Base-by-base conservation (phyloP, 495 filamentous ascomycete genomes). In the Penicillium paxilli region DNA sequence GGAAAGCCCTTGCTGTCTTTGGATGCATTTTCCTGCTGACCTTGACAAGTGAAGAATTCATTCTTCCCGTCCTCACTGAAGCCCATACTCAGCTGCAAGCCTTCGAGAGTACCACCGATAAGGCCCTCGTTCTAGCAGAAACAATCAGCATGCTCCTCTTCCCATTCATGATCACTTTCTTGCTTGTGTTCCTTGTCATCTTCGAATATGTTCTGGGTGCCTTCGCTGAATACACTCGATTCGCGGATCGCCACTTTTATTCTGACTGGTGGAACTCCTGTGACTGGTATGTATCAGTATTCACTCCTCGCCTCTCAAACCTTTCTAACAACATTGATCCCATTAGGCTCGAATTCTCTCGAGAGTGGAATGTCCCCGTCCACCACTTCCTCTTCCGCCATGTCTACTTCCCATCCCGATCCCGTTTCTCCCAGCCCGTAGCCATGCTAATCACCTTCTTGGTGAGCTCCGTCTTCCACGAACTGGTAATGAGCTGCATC, bases 291-390 rank as follows among this genome's bases (percentile, higher is more conserved):
- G 70, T 63, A 22, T 44, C 32, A 24, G 5, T 12, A 28, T 10
- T 45, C 4, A 3, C 17, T 44, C 17, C 28, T 14, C 28, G 11
- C 46, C 17, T 40, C 51, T 14, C 14, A 11, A 19, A 14, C 6
- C 17, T 1, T 40, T 23, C 20, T 46, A 20, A 40, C 24, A 4
- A 21, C 44, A 6, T 22, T 8, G n/a, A n/a, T 25, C 24, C 32
- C 26, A 30, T 3, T 21, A 80, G 92, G 92, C 86, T 98, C 52
- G 94, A 98, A 70, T 98, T 98, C 71, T 92, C 88, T 17, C 82
- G 94, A 50, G 92, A 98, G 75, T 98, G 94, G 94, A 98, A 98
- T 67, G 86, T 96, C 38, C 94, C 94, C 44, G 94, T 98, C n/a
- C 95, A 98, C 76, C 88, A 92, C 66, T 98, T 97, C 77, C 86